Evolutionary conservation across 1,284 basidiomycete species (phyloP), one percentile per base, ranked within the genome.

Genomic region (Mycosarcoma mackinlayi): DNA sequence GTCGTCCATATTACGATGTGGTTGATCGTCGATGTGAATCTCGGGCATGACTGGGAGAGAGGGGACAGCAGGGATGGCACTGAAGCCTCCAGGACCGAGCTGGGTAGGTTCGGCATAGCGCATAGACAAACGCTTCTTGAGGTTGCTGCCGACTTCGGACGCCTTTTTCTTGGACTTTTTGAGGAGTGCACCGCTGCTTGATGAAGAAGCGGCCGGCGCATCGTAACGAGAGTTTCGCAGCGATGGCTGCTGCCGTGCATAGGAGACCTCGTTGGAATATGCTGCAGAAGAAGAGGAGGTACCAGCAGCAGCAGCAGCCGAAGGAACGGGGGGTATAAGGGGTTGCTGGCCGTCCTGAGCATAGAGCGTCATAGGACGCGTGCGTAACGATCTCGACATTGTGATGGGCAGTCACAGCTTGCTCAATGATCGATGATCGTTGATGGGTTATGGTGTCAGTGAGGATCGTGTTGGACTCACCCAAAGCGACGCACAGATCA

Each of bases 291-390:
- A 45, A 3, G 48, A 25, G 8, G 34, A 42, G 34, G 46, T 10
- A 19, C 25, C 18, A 11, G 28, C 24, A 19, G 52, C 23, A 19
- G 35, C 31, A 13, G 37, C 28, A 6, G 46, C 6, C 11, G 30
- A 23, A 3, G 57, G 41, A 1, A 63, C 52, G n/a, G 54, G 55
- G 23, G 57, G 59, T 30, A 60, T 56, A 47, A 45, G 38, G 27
- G 57, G 56, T 14, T 54, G 54, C 25, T 55, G 68, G 3, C 46
- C 66, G 25, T 73, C 75, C 47, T 73, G 59, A 10, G 54, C 66
- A 34, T 82, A 82, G 8, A 82, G 76, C 66, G 80, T 82, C 73
- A 77, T 66, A 7, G 79, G 80, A 45, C 80, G 77, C 59, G 77
- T 71, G 6, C 80, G 75, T 14, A 81, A 64, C 14, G 80, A 82